These are phyloP conservation scores for Epichloe amarillans DNA, from an alignment of 2,329 filamentous ascomycete genomes.

Conservation along the genomic window DNA sequence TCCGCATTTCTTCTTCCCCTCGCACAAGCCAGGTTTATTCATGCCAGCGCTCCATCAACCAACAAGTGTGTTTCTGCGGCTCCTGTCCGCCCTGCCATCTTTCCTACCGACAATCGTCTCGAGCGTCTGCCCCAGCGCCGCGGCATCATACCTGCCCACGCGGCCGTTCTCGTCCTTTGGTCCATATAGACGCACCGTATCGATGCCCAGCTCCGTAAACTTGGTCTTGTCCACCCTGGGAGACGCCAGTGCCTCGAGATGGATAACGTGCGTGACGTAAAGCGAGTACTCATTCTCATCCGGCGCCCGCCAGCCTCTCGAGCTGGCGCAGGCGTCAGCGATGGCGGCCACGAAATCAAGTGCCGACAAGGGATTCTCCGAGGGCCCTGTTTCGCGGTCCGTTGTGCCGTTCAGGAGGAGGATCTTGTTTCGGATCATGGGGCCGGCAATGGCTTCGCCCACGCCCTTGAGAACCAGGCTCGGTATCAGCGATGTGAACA, in stretches of 20 bases:
- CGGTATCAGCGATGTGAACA: constrained; percentile 83
- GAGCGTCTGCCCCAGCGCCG: constrained; percentile 59
- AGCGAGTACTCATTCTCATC: constrained; percentile 36
- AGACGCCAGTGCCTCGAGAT: constrained; percentile 57
- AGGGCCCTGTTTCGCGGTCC: constrained; percentile 78
- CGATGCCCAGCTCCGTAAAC: constrained; percentile 56
- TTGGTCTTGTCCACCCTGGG: constrained; percentile 56
- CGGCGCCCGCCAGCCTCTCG: constrained; percentile 33
- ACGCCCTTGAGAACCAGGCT: constrained; percentile 65
- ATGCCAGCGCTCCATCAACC: constrained; percentile 11
- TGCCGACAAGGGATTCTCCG: constrained; percentile 50
- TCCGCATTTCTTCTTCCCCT: background rate
- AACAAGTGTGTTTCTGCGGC: constrained; percentile 31
- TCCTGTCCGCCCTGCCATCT: constrained; percentile 23
- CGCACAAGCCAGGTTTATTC: no score
- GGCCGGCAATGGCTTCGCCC: constrained; percentile 41
- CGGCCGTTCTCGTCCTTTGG: constrained; percentile 31
- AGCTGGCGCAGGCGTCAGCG: constrained; percentile 58
- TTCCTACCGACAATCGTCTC: constrained; percentile 59
- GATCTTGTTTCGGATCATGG: constrained; percentile 51
- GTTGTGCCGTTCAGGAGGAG: constrained; percentile 72
- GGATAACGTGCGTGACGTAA: constrained; percentile 76
- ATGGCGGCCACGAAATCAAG: constrained; percentile 75
- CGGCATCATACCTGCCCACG: constrained; percentile 58
- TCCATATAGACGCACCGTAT: constrained; percentile 65